Conservation (phyloP, 192 early-diverging fungal species). For the Gaertneriomyces sp. region DNA sequence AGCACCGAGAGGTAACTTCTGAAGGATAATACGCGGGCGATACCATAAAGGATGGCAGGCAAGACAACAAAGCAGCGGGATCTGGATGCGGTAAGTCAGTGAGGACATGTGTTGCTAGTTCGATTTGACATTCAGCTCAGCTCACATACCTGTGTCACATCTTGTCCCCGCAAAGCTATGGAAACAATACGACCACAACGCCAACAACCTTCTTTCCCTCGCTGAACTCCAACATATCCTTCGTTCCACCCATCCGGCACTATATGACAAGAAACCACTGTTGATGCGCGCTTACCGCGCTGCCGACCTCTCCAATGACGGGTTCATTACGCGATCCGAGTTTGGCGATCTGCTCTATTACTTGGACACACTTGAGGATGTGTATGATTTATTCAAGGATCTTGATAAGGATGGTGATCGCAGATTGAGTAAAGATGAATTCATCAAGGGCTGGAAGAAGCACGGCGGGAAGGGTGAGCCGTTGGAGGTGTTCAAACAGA, state of each 20-base stretch:
- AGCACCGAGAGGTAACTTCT: too few relatives aligned
- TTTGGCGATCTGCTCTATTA: conserved; percentile 23
- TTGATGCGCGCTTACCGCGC: conserved; percentile 40
- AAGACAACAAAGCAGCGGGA: too few relatives aligned
- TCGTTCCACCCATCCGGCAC: conserved; percentile 15
- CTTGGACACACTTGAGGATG: conserved; percentile 22
- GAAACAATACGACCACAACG: conserved; percentile 33
- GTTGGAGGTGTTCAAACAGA: conserved; percentile 20
- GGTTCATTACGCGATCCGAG: conserved; percentile 31
- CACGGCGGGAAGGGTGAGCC: conserved; percentile 9
- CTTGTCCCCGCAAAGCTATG: conserved; percentile 1
- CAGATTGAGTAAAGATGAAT: conserved; percentile 29
- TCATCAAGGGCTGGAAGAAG: conserved; percentile 17
- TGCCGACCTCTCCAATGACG: conserved; percentile 31
- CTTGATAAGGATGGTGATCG: conserved; percentile 33
- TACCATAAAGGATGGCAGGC: too few relatives aligned
- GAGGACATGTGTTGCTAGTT: too few relatives aligned
- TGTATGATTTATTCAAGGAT: conserved; percentile 28
- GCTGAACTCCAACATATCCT: conserved; percentile 35
- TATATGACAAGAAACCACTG: conserved; percentile 33
- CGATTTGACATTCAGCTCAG: too few relatives aligned
- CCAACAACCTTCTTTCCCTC: conserved; percentile 35
- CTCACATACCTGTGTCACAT: background rate
- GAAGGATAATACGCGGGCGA: too few relatives aligned
- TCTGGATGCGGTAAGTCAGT: too few relatives aligned